Base-by-base conservation (phyloP, 148 eudicot genomes). In the Nepenthes mirabilis region DNA sequence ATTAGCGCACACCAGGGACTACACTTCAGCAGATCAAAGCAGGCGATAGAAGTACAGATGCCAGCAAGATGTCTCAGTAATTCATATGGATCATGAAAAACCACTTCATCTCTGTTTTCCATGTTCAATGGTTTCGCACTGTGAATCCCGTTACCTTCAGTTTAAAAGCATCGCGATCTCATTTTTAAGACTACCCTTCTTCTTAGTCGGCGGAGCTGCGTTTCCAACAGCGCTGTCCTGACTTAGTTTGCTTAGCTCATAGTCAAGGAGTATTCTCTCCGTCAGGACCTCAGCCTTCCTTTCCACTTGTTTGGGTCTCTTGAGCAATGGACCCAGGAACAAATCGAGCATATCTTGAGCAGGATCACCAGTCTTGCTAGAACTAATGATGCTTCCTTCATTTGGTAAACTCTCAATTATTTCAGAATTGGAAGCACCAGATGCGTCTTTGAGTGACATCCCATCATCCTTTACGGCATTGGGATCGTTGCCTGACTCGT, bases 341-440 rank as follows among this genome's bases (percentile, higher is more conserved):
- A 88, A 62, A 52, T 85, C 72, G 68, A 88, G 71, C 84, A 88
- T 83, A 62, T 77, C 89, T 72, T 67, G 82, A 70, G 80, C 68
- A 60, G 84, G 72, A 67, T 83, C 77, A 37, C 68, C 78, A 1
- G 81, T 70, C 14, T 52, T 66, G 33, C 34, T 47, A n/a, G 58
- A 67, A 54, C 47, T 61, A 34, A 13, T 36, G 59, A 59, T 47
- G 72, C 57, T 68, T 57, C 47, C 60, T 65, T 57, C 71, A 61
- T 57, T 45, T 47, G 65, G 58, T 56, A 50, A 66, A 62, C 67
- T 68, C 52, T 49, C 69, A 14, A 34, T 58, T 53, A 34, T 43
- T 49, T 66, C 43, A 59, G 57, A 60, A 61, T 48, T 36, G 34
- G 67, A 55, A 47, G 67, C 33, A 36, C 35, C 52, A 61, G 68